Evolutionary conservation across 495 filamentous ascomycete genomes (phyloP), one percentile per base, ranked within the genome.

Genomic region (Podospora appendiculata): DNA sequence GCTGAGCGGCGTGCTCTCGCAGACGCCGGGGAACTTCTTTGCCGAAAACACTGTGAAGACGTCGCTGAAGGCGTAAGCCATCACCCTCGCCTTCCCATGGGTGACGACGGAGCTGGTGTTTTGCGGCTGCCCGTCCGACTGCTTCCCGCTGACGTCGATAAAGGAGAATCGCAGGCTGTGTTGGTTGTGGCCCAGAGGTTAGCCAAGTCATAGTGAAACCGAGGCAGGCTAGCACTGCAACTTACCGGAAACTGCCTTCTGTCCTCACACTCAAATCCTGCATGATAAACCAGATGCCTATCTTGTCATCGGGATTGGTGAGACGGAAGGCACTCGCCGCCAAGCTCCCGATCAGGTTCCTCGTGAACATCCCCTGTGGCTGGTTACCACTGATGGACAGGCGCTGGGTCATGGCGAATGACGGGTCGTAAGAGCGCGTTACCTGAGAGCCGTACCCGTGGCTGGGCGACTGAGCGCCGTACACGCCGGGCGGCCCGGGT

Each of bases 1-100:
- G 76, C 90, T 96, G 16, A 98, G 71, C n/a, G 79, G 68, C 2
- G 93, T 98, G 65, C 87, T 92, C 64, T 96, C 92, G 56, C 95
- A 94, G 1, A 98, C 93, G 52, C 93, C 93, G 0, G 93, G 92
- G 76, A 98, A 98, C 58, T 95, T 95, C 79, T 98, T 98, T 35
- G 93, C 93, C 6, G 85, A 90, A 67, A 84, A 97, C 42, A 98
- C 93, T 54, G 93, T 88, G 77, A 98, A 97, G 14, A 82, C 78
- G 12, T 96, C 88, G 36, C 85, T 90, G 66, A 93, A 98, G 57
- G 85, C 87, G 3, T 84, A 86, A 2, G 93, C 93, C 2, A 98
- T 79, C 25, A 97, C 85, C 0, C 87, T 89, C 0, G 90, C 89
- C 39, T 79, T 83, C 42, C 85, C 86, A 25, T 82, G 85, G 66